Base-by-base conservation (phyloP, 805 yeast genomes). In the Candida odintsovae region DNA sequence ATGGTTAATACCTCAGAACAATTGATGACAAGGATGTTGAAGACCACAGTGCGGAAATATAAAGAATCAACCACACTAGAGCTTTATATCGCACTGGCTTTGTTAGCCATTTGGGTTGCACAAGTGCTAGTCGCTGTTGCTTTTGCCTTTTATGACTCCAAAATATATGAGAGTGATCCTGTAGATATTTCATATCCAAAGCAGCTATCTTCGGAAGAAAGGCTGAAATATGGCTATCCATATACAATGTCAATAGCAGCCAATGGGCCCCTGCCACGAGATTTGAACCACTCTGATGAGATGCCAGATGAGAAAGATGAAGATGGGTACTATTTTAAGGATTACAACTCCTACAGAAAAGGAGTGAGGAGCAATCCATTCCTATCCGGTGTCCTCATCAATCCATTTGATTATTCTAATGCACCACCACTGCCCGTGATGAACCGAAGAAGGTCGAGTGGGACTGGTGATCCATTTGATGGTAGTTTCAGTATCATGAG, bases 21-120 rank as follows among this genome's bases (percentile, higher is more conserved):
- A 3, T 55, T 65, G 20, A 51, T 71, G 45, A 45, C 44, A 7
- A 37, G 41, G 3, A 50, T 63, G 2, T 45, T 69, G 10, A 43
- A 60, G 3, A 50, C 57, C 4, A 54, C 71, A 5, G 48, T 77
- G 8, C 41, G 50, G 3, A 54, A 59, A 9, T 75, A 71, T 47
- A 58, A 62, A 39, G 52, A 66, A 3, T 61, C 73, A 0, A 50
- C 80, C 7, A 53, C 63, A 51, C 46, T 65, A 18, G 87, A 82
- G 57, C 58, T 80, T 4, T 67, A 66, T 43, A 66, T 83, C 2
- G 68, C 82, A 0, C 29, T 70, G 4, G 67, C 61, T 0, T 56
- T 83, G 0, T 41, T 81, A 1, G 69, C 64, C 0, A 26, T 77
- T 1, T 83, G 86, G 85, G 1, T 69, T 0, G 6, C 72, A 0